A percentile compares a stretch with the other conserved stretches of the same genome.
Evolutionary conservation across 129 eudicot species (phyloP).

Genomic region (Calendula officinalis): DNA sequence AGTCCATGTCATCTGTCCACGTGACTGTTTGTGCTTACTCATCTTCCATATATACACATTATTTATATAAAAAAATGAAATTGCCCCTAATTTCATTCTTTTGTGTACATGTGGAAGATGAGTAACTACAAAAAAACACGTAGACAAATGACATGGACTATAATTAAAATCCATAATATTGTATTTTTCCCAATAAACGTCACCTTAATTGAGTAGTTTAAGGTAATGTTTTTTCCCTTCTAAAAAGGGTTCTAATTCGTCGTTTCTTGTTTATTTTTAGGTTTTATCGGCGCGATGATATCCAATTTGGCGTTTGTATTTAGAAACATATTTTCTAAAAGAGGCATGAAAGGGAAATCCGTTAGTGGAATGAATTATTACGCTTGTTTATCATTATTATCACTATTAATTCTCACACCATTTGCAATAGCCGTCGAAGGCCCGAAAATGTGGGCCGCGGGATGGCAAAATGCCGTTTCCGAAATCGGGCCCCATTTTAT

Average conservation of each 20-base stretch:
- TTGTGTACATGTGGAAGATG: too few species aligned
- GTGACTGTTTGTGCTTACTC: too few species aligned
- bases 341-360: slow-evolving; percentile 65
- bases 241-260: slow-evolving; percentile 6
- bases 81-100: too few species aligned
- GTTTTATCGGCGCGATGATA: slow-evolving; percentile 74
- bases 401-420: slow-evolving; percentile 71
- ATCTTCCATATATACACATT: too few species aligned
- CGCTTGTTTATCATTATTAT: slow-evolving; percentile 64
- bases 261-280: slow-evolving; percentile 24
- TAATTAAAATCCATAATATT: too few species aligned
- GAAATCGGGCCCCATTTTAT: slow-evolving; percentile 66
- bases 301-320: slow-evolving; percentile 73
- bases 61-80: too few species aligned
- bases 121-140: too few species aligned
- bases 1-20: too few species aligned
- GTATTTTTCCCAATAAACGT: too few species aligned
- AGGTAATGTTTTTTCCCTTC: neutral
- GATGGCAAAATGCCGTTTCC: slow-evolving; percentile 69
- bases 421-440: slow-evolving; percentile 83
- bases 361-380: slow-evolving; percentile 74
- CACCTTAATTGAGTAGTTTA: too few species aligned
- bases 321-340: slow-evolving; percentile 68
- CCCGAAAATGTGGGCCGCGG: slow-evolving; percentile 72
- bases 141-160: too few species aligned